A percentile compares a stretch with the other conserved stretches of the same genome.
Evolutionary conservation across 352 stramenopile species (phyloP).

Genomic region (Phytopythium ostracodes): DNA sequence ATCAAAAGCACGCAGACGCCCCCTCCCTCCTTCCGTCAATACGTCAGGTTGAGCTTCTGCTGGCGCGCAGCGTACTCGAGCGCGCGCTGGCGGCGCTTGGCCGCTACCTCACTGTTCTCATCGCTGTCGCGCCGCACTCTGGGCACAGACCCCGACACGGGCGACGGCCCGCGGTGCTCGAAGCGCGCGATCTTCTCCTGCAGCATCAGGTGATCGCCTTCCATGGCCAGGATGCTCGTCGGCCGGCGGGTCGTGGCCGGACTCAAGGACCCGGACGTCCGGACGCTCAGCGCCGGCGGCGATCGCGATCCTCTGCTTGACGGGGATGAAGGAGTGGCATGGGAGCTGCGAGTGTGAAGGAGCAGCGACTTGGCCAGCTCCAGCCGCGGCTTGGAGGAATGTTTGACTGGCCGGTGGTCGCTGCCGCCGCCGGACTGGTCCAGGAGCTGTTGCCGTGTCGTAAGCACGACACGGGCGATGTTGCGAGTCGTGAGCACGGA

Average conservation of each 20-base stretch:
- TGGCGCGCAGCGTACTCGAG: constrained; percentile 19
- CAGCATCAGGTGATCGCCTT: constrained; percentile 49
- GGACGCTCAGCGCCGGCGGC: constrained; percentile 3
- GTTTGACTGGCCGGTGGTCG: neutral
- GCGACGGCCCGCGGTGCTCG: constrained; percentile 28
- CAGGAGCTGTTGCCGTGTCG: constrained; percentile 20
- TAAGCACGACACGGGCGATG: constrained; percentile 30
- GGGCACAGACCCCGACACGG: constrained; percentile 24
- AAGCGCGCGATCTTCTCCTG: constrained; percentile 41
- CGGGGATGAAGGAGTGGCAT: constrained; percentile 1
- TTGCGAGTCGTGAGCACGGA: constrained; percentile 35
- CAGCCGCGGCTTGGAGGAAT: constrained; percentile 4
- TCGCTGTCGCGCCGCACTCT: constrained; percentile 37
- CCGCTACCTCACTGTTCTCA: constrained; percentile 21
- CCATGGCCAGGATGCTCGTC: constrained; percentile 38
- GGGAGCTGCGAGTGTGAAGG: neutral
- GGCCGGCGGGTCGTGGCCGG: constrained; percentile 15
- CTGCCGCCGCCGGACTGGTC: neutral
- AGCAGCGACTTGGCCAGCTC: constrained; percentile 9
- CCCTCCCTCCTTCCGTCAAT: neutral
- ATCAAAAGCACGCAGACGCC: neutral
- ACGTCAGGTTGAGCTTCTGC: neutral
- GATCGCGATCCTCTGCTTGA: constrained; percentile 7
- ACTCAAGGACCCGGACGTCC: neutral
- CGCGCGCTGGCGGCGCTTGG: constrained; percentile 29